Evolutionary conservation across 163 green algal species (phyloP).

Genomic region (Scenedesmus sp.): DNA sequence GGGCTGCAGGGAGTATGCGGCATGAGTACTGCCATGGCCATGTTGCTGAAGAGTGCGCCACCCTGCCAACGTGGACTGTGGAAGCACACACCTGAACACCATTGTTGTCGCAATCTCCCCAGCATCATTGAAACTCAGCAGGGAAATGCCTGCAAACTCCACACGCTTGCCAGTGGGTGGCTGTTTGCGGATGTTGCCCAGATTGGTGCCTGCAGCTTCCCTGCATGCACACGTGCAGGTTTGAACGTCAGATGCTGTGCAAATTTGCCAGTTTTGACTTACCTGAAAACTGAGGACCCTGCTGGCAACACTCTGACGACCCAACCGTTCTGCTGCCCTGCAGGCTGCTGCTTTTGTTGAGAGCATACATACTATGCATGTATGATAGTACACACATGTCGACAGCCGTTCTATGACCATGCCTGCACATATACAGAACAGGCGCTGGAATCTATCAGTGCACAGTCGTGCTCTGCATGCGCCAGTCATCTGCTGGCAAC

Average conservation of each 20-base stretch:
- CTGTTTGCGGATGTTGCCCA: constrained; percentile 49
- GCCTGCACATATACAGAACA: too few relatives aligned
- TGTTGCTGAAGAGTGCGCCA: neutral
- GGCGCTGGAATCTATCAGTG: too few relatives aligned
- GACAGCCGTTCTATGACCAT: too few relatives aligned
- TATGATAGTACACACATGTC: too few relatives aligned
- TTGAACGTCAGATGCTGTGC: neutral
- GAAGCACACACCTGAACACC: constrained; percentile 49
- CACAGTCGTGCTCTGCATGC: too few relatives aligned
- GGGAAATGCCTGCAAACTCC: constrained; percentile 40
- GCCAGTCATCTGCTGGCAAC: too few relatives aligned
- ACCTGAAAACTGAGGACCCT: too few relatives aligned
- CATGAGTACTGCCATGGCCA: neutral
- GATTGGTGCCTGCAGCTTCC: constrained; percentile 49
- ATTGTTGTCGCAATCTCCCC: constrained; percentile 33
- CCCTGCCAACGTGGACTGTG: neutral
- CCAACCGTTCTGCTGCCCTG: too few relatives aligned
- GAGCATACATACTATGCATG: too few relatives aligned
- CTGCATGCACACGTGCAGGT: neutral
- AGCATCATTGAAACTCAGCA: constrained; percentile 37
- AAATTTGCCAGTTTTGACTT: too few relatives aligned
- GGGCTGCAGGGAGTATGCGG: neutral
- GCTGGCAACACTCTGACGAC: too few relatives aligned
- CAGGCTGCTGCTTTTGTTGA: too few relatives aligned
- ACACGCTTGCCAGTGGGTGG: constrained; percentile 46